Percentiles rank a stretch among this genome's conserved stretches.
Evolutionary conservation across 768 basidiomycete species (phyloP).

Genomic region (Macrolepiota fuliginosa): DNA sequence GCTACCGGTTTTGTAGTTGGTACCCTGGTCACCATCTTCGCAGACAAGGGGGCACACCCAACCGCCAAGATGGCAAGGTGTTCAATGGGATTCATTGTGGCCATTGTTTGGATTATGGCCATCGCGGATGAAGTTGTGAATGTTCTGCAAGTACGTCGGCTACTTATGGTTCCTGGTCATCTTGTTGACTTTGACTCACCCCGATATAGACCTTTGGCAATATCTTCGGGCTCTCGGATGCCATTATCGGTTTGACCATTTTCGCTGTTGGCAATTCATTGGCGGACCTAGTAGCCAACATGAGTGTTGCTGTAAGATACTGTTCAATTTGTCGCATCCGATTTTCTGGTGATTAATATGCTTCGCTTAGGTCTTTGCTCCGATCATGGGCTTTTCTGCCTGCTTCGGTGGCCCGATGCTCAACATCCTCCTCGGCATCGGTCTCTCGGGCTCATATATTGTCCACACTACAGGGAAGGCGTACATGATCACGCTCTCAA

Average conservation of each 20-base stretch:
- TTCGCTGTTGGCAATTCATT: constrained; percentile 97
- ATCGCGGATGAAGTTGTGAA: constrained; percentile 96
- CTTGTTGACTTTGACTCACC: not conserved
- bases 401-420: constrained; percentile 95
- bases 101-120: constrained; percentile 97
- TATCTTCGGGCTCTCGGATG: constrained; percentile 94
- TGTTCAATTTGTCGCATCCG: not conserved
- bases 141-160: constrained; percentile 68
- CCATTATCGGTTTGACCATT: constrained; percentile 94
- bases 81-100: constrained; percentile 86
- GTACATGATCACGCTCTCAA: constrained; percentile 75
- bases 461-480: constrained; percentile 62
- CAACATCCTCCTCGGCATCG: constrained; percentile 88
- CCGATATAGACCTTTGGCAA: constrained; percentile 77
- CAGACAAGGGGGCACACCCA: constrained; percentile 54
- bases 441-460: constrained; percentile 87
- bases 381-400: constrained; percentile 93
- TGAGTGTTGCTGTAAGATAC: constrained; percentile 79
- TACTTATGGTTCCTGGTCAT: not conserved
- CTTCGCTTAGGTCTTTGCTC: constrained; percentile 66
- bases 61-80: constrained; percentile 69
- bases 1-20: constrained; percentile 54
- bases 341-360: not conserved
- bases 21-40: constrained; percentile 56
- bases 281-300: constrained; percentile 96